Percentiles rank a stretch among this genome's conserved stretches.
These are phyloP conservation scores for Chalciporus chontae DNA, from an alignment of 768 basidiomycete species.

Conservation along the genomic window DNA sequence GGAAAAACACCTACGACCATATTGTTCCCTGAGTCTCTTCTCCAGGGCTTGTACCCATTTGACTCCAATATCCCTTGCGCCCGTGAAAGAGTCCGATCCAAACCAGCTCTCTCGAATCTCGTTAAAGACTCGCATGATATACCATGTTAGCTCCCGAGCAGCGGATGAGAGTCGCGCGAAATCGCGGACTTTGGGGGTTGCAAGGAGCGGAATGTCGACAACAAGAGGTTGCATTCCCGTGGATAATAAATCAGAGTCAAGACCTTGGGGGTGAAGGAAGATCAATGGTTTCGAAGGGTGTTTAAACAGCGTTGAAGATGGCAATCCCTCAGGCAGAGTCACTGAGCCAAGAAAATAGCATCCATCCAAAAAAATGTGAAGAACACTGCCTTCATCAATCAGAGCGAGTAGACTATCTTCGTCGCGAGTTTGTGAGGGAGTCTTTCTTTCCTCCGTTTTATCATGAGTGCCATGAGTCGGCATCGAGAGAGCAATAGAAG, in stretches of 20 bases:
- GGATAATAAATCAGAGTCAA: conserved; percentile 20
- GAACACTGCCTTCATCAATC: conserved; percentile 52
- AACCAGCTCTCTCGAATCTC: conserved; percentile 75
- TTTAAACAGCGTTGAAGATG: conserved; percentile 35
- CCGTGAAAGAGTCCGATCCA: conserved; percentile 60
- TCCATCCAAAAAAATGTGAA: conserved; percentile 74
- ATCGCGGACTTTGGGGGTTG: conserved; percentile 54
- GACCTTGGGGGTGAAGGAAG: conserved; percentile 42
- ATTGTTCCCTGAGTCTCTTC: conserved; percentile 59
- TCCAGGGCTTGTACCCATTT: conserved; percentile 71
- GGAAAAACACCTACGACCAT: conserved; percentile 50
- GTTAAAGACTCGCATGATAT: conserved; percentile 62
- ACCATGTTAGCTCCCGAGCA: conserved; percentile 69
- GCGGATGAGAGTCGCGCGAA: conserved; percentile 69
- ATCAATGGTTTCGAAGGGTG: conserved; percentile 45
- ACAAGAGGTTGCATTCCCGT: conserved; percentile 39
- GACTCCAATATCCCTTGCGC: conserved; percentile 69
- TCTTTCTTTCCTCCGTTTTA: conserved; percentile 27
- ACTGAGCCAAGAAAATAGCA: conserved; percentile 66
- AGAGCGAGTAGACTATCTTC: conserved; percentile 63
- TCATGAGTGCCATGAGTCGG: conserved; percentile 29
- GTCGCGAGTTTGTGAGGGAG: conserved; percentile 34
- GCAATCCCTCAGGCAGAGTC: conserved; percentile 32
- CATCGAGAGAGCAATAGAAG: conserved; percentile 54
- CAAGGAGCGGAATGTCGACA: conserved; percentile 57